Evolutionary conservation across 345 rosid genomes (phyloP).

Genomic region (Linum trigynum): DNA sequence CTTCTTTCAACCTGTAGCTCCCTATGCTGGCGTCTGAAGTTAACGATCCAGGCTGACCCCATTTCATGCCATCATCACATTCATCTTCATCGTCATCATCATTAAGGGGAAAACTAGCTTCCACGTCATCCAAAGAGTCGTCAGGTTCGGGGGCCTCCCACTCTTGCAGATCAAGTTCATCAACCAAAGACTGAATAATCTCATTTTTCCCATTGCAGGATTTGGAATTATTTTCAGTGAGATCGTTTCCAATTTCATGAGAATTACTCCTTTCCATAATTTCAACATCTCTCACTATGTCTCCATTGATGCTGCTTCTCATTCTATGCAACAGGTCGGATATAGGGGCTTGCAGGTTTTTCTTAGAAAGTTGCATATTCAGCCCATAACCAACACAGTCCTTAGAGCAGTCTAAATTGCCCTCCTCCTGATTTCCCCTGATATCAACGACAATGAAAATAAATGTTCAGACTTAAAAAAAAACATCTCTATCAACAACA

Average conservation of each 20-base stretch:
- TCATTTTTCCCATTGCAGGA: constrained; percentile 25
- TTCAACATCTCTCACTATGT: constrained; percentile 32
- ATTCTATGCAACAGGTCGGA: constrained; percentile 25
- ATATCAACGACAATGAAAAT: constrained; percentile 4
- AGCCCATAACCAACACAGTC: constrained; percentile 23
- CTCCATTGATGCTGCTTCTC: constrained; percentile 24
- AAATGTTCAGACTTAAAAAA: constrained; percentile 3
- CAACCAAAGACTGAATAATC: constrained; percentile 15
- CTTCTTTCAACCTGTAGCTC: constrained; percentile 43
- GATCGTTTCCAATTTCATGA: constrained; percentile 23
- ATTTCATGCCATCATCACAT: constrained; percentile 50
- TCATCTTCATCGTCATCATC: constrained; percentile 59
- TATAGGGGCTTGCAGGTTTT: constrained; percentile 21
- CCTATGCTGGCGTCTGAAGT: constrained; percentile 37
- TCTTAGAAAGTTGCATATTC: constrained; percentile 22
- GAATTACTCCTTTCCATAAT: constrained; percentile 23
- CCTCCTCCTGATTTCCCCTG: constrained; percentile 53
- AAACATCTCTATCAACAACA: constrained; percentile 3
- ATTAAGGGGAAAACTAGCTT: constrained; percentile 38
- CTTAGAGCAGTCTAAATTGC: constrained; percentile 26
- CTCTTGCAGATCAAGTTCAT: constrained; percentile 28
- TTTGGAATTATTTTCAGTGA: constrained; percentile 17
- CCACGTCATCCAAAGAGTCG: constrained; percentile 49
- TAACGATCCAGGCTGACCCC: constrained; percentile 53
- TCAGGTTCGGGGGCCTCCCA: constrained; percentile 95